Evolutionary conservation across 345 rosid species (phyloP), one percentile per base, ranked within the genome.

Genomic region (Salix udensis): DNA sequence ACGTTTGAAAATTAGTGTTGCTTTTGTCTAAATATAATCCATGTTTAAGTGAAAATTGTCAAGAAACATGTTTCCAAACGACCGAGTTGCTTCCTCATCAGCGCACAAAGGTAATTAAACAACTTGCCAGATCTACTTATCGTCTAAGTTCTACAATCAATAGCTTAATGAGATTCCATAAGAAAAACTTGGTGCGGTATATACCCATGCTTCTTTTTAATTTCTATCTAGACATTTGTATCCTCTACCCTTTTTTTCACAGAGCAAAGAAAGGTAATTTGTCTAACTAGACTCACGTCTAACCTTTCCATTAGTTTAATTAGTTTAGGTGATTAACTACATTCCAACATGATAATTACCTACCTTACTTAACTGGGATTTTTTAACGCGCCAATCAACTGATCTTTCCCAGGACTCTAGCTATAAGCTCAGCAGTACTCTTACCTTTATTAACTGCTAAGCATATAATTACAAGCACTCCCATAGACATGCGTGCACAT

Each of bases 91-190:
- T 28, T 60, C 31, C 39, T 74, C 14, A 68, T 62, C 80, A 77
- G 26, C 50, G 16, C 66, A 58, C 30, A 70, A n/a, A 7, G 14
- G 50, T 79, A 65, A 77, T 65, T 67, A 75, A 10, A 52, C 77
- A 62, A 79, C 40, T 80, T 84, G 78, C 78, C 23, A 48, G 23
- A 74, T 80, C 78, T 70, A 76, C 87, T 80, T 82, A 74, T 76
- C 86, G 81, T 76, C 81, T 55, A 81, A 67, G 83, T 65, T 76
- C 67, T 72, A 37, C 16, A 7, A 73, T 71, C 61, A 72, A 72
- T 34, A 58, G 26, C 15, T 42, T 16, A 37, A 75, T 77, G 72
- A 81, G 60, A 48, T 67, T 74, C 67, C 24, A 28, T 46, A 62
- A 68, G 62, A 30, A 68, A 76, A 40, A 31, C 13, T 48, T 48